Conservation (phyloP, 371 early-diverging fungal species). For the Chytridiales sp. region DNA sequence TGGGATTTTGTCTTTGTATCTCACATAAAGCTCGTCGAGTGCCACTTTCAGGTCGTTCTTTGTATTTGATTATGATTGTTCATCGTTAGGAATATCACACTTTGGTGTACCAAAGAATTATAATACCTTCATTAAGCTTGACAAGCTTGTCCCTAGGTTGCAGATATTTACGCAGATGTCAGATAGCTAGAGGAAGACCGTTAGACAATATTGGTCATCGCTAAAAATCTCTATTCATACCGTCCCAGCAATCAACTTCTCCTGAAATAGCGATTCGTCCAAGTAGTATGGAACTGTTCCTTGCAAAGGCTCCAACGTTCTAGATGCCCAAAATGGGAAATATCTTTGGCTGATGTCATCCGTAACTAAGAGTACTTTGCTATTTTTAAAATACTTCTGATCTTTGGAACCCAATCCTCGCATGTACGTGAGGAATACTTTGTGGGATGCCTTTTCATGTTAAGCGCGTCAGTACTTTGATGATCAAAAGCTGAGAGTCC, state of each 20-base stretch:
- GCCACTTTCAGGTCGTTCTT: background rate
- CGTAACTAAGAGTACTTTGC: constrained; percentile 25
- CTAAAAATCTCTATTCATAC: background rate
- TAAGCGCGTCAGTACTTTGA: background rate
- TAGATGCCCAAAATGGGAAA: constrained; percentile 36
- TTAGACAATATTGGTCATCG: too few relatives aligned
- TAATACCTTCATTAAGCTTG: constrained; percentile 22
- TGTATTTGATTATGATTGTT: too few relatives aligned
- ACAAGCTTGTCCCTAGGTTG: constrained; percentile 18
- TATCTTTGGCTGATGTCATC: constrained; percentile 26
- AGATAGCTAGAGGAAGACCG: constrained; percentile 13
- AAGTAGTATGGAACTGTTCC: constrained; percentile 12
- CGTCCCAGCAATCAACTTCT: constrained; percentile 5
- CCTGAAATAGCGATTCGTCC: constrained; percentile 22
- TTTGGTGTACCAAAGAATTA: background rate
- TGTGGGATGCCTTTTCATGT: constrained; percentile 22
- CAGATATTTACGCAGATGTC: constrained; percentile 23
- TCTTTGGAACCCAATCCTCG: constrained; percentile 20
- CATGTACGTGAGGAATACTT: constrained; percentile 28
- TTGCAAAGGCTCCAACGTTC: constrained; percentile 18
- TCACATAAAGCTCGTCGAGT: background rate
- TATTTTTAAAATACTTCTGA: constrained; percentile 10
- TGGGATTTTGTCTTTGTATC: background rate
- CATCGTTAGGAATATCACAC: too few relatives aligned
- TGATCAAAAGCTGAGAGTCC: background rate